These are phyloP conservation scores for Acanthamoeba triangularis DNA, from an alignment of 208 protist genomes.

Conservation along the genomic window DNA sequence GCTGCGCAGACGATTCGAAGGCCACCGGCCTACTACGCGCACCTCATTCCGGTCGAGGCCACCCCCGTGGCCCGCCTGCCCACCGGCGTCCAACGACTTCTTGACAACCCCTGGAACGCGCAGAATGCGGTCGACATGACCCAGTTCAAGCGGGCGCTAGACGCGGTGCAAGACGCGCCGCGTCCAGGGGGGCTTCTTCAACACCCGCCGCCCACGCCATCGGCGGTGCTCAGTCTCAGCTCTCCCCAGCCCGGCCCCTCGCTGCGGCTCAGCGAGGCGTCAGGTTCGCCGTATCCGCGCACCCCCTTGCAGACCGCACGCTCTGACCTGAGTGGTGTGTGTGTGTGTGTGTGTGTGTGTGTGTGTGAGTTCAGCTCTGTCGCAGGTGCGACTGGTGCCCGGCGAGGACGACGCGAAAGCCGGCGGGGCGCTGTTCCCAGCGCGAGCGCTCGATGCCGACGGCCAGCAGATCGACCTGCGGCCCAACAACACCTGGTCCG, in stretches of 20 bases:
- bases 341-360: too few species aligned
- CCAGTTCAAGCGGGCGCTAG: neutral
- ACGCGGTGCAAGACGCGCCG: neutral
- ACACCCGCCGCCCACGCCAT: too few species aligned
- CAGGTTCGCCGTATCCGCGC: neutral
- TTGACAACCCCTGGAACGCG: neutral
- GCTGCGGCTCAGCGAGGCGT: neutral
- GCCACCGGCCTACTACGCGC: slow-evolving; percentile 95
- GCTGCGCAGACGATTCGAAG: slow-evolving; percentile 97
- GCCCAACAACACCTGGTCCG: slow-evolving; percentile 57
- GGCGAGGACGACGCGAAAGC: slow-evolving; percentile 76
- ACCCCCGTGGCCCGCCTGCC: neutral
- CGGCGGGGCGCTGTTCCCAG: slow-evolving; percentile 78
- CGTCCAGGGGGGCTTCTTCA: neutral
- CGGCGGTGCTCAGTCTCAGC: neutral
- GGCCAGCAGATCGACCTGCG: slow-evolving; percentile 53
- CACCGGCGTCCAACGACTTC: neutral
- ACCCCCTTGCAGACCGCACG: neutral
- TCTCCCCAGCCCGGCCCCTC: neutral
- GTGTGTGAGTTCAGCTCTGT: slow-evolving; percentile 88
- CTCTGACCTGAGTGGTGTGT: neutral
- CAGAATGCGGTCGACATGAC: slow-evolving; percentile 9
- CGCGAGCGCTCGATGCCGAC: slow-evolving; percentile 46
- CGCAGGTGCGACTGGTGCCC: slow-evolving; percentile 81
- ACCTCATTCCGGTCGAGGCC: slow-evolving; percentile 88